Evolutionary conservation across 257 asterid species (phyloP).

Genomic region (Nemophila menziesii): DNA sequence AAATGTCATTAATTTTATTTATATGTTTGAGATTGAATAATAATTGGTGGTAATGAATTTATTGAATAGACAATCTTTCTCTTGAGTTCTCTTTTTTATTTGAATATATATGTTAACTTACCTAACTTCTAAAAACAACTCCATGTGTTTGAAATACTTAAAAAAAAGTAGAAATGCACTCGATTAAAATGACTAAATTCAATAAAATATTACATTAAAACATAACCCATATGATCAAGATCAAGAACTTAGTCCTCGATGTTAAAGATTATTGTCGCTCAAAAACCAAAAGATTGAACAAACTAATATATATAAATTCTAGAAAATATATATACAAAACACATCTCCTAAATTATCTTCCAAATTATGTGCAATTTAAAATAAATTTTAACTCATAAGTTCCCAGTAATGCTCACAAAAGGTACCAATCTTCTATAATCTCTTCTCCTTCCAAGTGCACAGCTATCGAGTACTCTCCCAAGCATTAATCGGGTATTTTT

Average conservation of each 20-base stretch:
- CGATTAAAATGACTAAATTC: neutral
- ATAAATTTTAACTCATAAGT: constrained; percentile 21
- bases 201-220: neutral
- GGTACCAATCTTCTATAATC: constrained; percentile 90
- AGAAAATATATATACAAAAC: constrained; percentile 29
- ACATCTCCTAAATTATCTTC: constrained; percentile 14
- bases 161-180: too few relatives aligned
- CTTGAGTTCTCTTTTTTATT: too few relatives aligned
- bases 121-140: too few relatives aligned
- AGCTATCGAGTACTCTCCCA: constrained; percentile 81
- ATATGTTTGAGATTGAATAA: too few relatives aligned
- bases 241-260: neutral
- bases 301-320: constrained; percentile 17
- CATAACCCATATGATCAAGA: neutral
- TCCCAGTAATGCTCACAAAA: constrained; percentile 69
- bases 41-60: too few relatives aligned
- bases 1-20: neutral
- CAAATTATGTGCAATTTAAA: constrained; percentile 15
- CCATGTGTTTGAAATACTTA: too few relatives aligned
- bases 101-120: too few relatives aligned
- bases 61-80: too few relatives aligned
- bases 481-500: constrained; percentile 84
- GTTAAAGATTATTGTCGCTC: neutral
- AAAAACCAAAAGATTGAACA: constrained; percentile 18
- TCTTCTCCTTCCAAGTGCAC: constrained; percentile 85